Evolutionary conservation across 1,284 basidiomycete genomes (phyloP), one percentile per base, ranked within the genome.

Genomic region (Inonotus hispidus): DNA sequence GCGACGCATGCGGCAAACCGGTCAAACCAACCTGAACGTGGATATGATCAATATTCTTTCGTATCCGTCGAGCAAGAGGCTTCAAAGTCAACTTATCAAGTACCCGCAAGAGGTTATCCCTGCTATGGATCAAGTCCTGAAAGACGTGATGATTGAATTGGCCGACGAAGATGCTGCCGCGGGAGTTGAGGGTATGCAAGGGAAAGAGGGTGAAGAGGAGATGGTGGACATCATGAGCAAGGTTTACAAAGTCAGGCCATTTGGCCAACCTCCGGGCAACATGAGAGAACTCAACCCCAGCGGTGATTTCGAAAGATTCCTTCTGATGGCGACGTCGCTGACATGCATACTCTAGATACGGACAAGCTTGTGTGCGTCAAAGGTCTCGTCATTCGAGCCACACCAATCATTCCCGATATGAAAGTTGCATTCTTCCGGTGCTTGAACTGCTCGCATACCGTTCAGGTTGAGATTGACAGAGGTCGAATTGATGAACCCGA

Each of bases 391-490:
- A 99, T 99, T 67, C 92, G 97, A 45, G 93, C 95, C 0, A 98
- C 96, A 0, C 93, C 96, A 3, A 90, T 99, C 69, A 98, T 99
- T 61, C 96, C 97, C 1, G 96, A 99, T 74, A 99, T 99, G 97
- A 95, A 94, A 75, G 83, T 86, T 69, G 96, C 95, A 35, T 99
- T 99, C 79, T 99, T 99, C 85, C 91, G 95, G 53, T 99, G 96
- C 76, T 78, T 93, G n/a, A 90, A 89, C 43, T 99, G 97, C 73
- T 90, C 90, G 62, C 95, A 99, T 74, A 97, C 95, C 4, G 86
- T 95, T 6, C 90, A 93, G 71, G 92, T 93, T 65, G 95, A 97
- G 70, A 97, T 99, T 60, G 95, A 98, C 73, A 88, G 95, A 11
- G 96, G 96, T 43, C 91, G 93, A 72, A 98, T 99, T 68, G 86